Base-by-base conservation (phyloP, 106 monocot genomes). In the Acanthochlamys bracteata region DNA sequence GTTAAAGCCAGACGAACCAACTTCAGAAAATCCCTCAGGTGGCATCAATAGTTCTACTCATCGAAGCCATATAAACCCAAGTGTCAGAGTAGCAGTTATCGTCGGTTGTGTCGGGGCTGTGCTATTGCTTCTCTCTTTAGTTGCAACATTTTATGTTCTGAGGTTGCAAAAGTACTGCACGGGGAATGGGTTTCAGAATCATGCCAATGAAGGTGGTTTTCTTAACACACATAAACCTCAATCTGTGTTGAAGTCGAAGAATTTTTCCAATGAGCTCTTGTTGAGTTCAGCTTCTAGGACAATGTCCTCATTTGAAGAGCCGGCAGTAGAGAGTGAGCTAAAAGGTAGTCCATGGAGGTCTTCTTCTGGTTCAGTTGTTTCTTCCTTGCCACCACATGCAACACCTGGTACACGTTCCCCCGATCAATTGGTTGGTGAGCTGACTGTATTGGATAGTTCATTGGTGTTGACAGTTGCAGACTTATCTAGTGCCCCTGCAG, bases 401-500 rank as follows among this genome's bases (percentile, higher is more conserved):
- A 41, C 47, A n/a, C 60, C 85, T 49, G 74, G 81, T 69, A 86
- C 86, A 7, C 72, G 74, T 43, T 84, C 91, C 20, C 89, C 94
- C 1, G 94, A 95, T 55, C 65, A 90, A 42, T 55, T 95, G 41
- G 86, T 63, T 39, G 94, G 94, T 55, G 86, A 95, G 16, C 57
- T 95, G 17, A 78, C 75, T 79, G 82, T 87, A 41, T 59, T 95
- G 68, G 89, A 94, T 41, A 77, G 21, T 20, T 78, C 94, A 55
- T 59, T 84, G 59, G 39, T 82, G 42, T 90, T 95, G 26, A 86
- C 90, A 20, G 86, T 84, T 23, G 90, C 90, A 67, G 84, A 95
- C 25, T 75, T 95, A 61, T 90, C 94, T 41, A 66, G 79, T 53
- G 86, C 82, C 13, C 94, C 94, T 8, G 94, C 94, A 17, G 94